These are phyloP conservation scores for Cladophialophora psammophila DNA, from an alignment of 2,329 filamentous ascomycete genomes.

Conservation along the genomic window DNA sequence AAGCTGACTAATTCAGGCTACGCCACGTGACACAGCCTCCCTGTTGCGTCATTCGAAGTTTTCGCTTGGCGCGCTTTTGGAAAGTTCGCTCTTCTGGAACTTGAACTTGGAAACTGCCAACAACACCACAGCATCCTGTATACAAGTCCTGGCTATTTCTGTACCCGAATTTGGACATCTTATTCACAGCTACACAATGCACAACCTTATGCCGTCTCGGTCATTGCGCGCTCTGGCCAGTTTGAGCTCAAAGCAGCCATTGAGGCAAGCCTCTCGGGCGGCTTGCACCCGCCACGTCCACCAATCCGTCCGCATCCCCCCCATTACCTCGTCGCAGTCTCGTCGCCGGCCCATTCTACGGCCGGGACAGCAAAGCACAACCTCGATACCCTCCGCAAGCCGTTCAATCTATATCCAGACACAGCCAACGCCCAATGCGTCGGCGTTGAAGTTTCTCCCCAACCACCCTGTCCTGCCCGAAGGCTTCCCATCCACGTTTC, in stretches of 20 bases:
- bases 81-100: neutral
- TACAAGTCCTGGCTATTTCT: neutral
- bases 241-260: constrained; percentile 3
- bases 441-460: constrained; percentile 93
- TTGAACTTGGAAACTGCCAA: neutral
- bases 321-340: constrained; percentile 57
- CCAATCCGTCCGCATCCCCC: constrained; percentile 52
- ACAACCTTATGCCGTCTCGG: constrained; percentile 10
- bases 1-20: constrained; percentile 4
- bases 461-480: constrained; percentile 85
- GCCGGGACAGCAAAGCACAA: constrained; percentile 49
- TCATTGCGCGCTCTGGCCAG: constrained; percentile 18
- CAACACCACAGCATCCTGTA: neutral
- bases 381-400: constrained; percentile 48
- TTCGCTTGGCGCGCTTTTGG: neutral
- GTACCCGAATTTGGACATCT: neutral
- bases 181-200: constrained; percentile 22
- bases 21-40: constrained; percentile 6
- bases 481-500: constrained; percentile 74
- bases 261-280: constrained; percentile 22
- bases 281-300: constrained; percentile 36
- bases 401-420: constrained; percentile 98
- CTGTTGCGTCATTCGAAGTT: constrained; percentile 18
- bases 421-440: constrained; percentile 90
- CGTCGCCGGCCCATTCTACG: constrained; percentile 56